Evolutionary conservation across 1,139 yeast species (phyloP), one percentile per base, ranked within the genome.

Genomic region (Petasospora fabianii): DNA sequence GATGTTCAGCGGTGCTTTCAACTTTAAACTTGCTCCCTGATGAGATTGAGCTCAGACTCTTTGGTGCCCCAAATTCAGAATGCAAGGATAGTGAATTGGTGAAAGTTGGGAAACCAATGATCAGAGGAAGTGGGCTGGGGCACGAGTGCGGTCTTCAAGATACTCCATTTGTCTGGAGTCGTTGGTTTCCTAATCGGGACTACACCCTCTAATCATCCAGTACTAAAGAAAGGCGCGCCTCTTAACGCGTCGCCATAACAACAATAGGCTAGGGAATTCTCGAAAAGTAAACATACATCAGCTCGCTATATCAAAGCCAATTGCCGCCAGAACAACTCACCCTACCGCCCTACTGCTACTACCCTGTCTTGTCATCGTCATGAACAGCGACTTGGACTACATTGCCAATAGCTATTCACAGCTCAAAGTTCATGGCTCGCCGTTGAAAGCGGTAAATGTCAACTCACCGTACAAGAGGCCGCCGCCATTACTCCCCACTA

Each of bases 361-460:
- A n/a, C n/a, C n/a, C n/a, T n/a, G n/a, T n/a, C n/a, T n/a, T n/a
- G n/a, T n/a, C n/a, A n/a, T n/a, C n/a, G n/a, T n/a, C n/a, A 27
- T 46, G 49, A 49, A 49, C 11, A 33, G 38, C 19, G 55, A 53
- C 20, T 35, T 51, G 46, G 55, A 54, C 19, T 52, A 39, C 35
- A 53, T 54, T 34, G 40, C 43, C 30, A 27, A 44, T 12, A 48
- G 52, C 36, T 54, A 53, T 21, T 39, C 55, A 11, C 43, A 46
- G 15, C 44, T 54, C 38, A 47, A 36, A 36, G 29, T 47, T 29
- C 44, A 38, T n/a, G 46, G 47, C n/a, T 39, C 47, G 14, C 48
- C 53, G 10, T 34, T 49, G 35, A 46, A 43, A 31, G 24, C 44
- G 10, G 32, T 42, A 7, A 38, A 31, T 31, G 22, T 48, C 28